Base-by-base conservation (phyloP, 2,329 filamentous ascomycete genomes). In the Stachybotrys chartarum region DNA sequence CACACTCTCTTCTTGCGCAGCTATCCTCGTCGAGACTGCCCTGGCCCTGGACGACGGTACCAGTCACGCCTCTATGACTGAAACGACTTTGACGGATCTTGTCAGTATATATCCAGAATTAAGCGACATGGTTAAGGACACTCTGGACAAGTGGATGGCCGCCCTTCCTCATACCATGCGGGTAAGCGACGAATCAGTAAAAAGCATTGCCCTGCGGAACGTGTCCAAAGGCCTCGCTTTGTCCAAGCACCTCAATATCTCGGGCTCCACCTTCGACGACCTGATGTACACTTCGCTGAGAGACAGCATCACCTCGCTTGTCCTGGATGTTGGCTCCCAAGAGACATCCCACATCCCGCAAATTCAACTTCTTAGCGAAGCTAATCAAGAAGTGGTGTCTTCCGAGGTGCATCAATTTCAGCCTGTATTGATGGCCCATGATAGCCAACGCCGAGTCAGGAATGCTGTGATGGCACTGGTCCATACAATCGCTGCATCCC, bases 101-200 rank as follows among this genome's bases (percentile, higher is more conserved):
- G 74, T 86, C 6, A 78, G 73, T 45, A 82, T 85, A 11, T 84
- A 91, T 61, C 72, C 79, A 1, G 75, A 81, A 51, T 76, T 92
- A 2, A 73, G 79, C 4, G 84, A 88, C 24, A 74, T 82, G 3
- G 74, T 93, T 30, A 89, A 90, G 62, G 81, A 79, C 31, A 87
- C 83, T 1, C 78, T 95, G 1, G 88, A 93, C 68, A 85, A 85
- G 53, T 97, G 92, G 91, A 81, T 92, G 30, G 83, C 84, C 3
- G 86, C 90, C 46, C 79, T 99, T 17, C 87, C 93, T 6, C 82
- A 91, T 16, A 72, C 90, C 14, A 92, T 97, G 84, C 90, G 93
- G 67, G 83, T 85, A 8, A 87, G 85, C 61, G 91, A 97, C 63
- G 91, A 96, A 61, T 78, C 78, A n/a, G 76, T 80, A 31, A 96